Conservation (phyloP, 768 basidiomycete genomes). For the Suillus lakei region DNA sequence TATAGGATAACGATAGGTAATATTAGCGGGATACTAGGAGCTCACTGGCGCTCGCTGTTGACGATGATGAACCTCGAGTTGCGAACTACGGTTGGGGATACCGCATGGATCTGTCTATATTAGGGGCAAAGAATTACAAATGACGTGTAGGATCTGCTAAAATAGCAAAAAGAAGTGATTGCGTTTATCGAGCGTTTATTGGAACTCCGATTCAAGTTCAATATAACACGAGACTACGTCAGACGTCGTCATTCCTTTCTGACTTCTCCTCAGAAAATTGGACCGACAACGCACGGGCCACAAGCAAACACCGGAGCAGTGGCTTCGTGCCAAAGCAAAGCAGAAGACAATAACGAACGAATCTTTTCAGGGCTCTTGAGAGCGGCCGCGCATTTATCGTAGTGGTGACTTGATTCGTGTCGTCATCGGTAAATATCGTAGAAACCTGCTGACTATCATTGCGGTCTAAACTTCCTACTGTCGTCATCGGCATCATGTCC, state of each 20-base stretch:
- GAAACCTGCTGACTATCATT: too few relatives aligned
- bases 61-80: too few relatives aligned
- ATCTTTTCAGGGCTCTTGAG: neutral
- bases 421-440: too few relatives aligned
- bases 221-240: constrained; percentile 47
- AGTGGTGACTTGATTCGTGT: constrained; percentile 20
- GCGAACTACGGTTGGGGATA: too few relatives aligned
- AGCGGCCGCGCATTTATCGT: constrained; percentile 15
- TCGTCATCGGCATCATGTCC: constrained; percentile 29
- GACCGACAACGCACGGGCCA: constrained; percentile 36
- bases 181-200: constrained; percentile 21
- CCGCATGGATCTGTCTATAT: neutral
- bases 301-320: constrained; percentile 14
- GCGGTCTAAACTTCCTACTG: too few relatives aligned
- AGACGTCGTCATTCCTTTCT: constrained; percentile 45
- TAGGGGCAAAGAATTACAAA: constrained; percentile 12
- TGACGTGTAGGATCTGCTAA: constrained; percentile 43
- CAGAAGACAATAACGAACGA: too few relatives aligned
- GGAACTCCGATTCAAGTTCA: constrained; percentile 49
- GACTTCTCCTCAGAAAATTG: constrained; percentile 33
- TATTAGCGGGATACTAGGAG: too few relatives aligned
- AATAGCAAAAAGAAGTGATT: constrained; percentile 20
- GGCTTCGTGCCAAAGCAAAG: neutral
- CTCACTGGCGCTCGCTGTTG: neutral
- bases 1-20: neutral